Base-by-base conservation (phyloP, 495 filamentous ascomycete genomes). In the Saxophila tyrrhenica region DNA sequence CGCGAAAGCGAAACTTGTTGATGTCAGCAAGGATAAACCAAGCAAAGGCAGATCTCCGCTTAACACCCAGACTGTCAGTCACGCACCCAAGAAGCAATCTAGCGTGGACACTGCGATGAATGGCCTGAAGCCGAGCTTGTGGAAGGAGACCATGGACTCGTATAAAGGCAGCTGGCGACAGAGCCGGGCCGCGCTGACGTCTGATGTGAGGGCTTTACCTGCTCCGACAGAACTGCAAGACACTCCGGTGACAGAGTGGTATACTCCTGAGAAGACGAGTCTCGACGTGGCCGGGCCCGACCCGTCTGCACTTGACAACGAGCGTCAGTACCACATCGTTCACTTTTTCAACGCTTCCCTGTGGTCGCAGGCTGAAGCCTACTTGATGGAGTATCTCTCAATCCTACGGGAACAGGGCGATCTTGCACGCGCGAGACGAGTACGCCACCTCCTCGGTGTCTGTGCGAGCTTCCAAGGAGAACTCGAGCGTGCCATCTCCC, bases 401-500 rank as follows among this genome's bases (percentile, higher is more conserved):
- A 32, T 10, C 16, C 19, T 50, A 15, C 20, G 32, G 20, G 48
- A 50, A 25, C 22, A 21, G 13, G 25, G 38, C 32, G 48, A 32
- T 29, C n/a, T 20, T n/a, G 32, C 17, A 3, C 7, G 20, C 16
- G 48, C 48, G 15, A 22, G 48, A 39, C 22, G 48, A 17, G 25
- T 50, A 10, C 48, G 48, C 20, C 48, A 50, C 20, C 48, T 50
- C 3, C 8, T 50, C 24, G 48, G 48, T 10, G 48, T 50, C 8
- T 50, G 48, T 38, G 48, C 48, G 3, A 32, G 48, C 25, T 50
- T 19, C 23, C 20, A 50, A 29, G 48, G 48, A 3, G 25, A 50
- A 19, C 10, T 21, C 17, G 8, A 39, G 20, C 48, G 32, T 13
- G 23, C 48, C 23, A 39, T 50, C n/a, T 15, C 16, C 3, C 48